These are phyloP conservation scores for Leccinum subtestaceum DNA, from an alignment of 768 basidiomycete species.

Conservation along the genomic window DNA sequence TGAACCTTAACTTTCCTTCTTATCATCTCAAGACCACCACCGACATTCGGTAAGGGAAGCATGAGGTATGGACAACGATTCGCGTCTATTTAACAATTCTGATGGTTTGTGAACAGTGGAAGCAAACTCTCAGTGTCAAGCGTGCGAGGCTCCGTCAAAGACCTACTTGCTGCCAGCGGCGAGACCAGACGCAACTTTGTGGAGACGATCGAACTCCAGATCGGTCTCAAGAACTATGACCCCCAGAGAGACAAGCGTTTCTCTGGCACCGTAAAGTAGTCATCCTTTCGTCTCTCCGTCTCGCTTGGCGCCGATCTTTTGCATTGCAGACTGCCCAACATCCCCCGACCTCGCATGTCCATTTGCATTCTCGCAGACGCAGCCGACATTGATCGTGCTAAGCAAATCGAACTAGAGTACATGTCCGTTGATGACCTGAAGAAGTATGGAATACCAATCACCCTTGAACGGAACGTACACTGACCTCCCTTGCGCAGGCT, in stretches of 20 bases:
- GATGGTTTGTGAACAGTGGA: conserved; percentile 23
- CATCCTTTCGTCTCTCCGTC: background rate
- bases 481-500: conserved; percentile 49
- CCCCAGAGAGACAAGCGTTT: conserved; percentile 99
- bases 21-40: conserved; percentile 25
- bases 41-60: background rate
- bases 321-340: conserved; percentile 75
- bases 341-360: conserved; percentile 98
- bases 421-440: conserved; percentile 99
- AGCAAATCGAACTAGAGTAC: conserved; percentile 97
- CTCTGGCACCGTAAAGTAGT: conserved; percentile 95
- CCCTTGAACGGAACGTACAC: background rate
- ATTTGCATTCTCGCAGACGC: conserved; percentile 99
- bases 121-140: conserved; percentile 98
- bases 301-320: background rate
- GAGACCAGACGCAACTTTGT: conserved; percentile 93
- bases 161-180: conserved; percentile 79
- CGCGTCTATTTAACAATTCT: background rate
- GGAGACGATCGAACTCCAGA: conserved; percentile 95
- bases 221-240: conserved; percentile 98
- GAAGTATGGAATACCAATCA: conserved; percentile 58
- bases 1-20: conserved; percentile 25
- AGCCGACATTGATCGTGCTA: conserved; percentile 96
- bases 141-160: conserved; percentile 98
- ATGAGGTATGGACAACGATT: conserved; percentile 20